Base-by-base conservation (phyloP, 768 basidiomycete genomes). In the Kwoniella heveanensis region DNA sequence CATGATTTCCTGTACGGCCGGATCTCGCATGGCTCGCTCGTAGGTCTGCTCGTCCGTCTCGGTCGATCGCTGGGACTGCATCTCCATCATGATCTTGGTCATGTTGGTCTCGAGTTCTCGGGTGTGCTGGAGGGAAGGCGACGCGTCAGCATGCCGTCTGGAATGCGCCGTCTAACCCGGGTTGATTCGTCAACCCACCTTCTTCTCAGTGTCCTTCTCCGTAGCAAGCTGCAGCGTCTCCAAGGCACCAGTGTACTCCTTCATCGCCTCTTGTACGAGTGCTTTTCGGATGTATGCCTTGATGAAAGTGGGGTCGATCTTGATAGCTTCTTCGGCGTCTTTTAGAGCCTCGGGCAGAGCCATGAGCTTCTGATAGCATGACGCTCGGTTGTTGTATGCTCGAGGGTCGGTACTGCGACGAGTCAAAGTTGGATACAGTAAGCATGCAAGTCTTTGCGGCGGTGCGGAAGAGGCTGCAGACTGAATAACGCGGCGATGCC, bases 361-460 rank as follows among this genome's bases (percentile, higher is more conserved):
- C 47, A 85, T 85, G 44, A 99, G 87, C 83, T 98, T 98, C 82
- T 89, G 91, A 82, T 96, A 97, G 24, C 92, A 94, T 27, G 92
- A 89, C n/a, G 96, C 92, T 53, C 96, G 89, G 83, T 99, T 99
- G 80, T 95, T 98, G 83, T 97, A 99, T 9, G 91, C 93, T 68
- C 89, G 85, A 15, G 95, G 86, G 77, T 99, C 96, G 37, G 81
- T 73, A 7, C 77, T 78, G 57, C 25, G 29, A 32, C 32, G 13
- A 32, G n/a, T n/a, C n/a, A n/a, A n/a, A n/a, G n/a, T n/a, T n/a
- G n/a, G n/a, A n/a, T n/a, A n/a, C n/a, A n/a, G n/a, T n/a, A n/a
- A n/a, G n/a, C n/a, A n/a, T n/a, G n/a, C n/a, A n/a, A n/a, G n/a
- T n/a, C n/a, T n/a, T n/a, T n/a, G n/a, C n/a, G n/a, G n/a, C n/a